Percentiles rank a stretch among this genome's conserved stretches.
Evolutionary conservation across 495 filamentous ascomycete genomes (phyloP).

Genomic region (Neurospora discreta): DNA sequence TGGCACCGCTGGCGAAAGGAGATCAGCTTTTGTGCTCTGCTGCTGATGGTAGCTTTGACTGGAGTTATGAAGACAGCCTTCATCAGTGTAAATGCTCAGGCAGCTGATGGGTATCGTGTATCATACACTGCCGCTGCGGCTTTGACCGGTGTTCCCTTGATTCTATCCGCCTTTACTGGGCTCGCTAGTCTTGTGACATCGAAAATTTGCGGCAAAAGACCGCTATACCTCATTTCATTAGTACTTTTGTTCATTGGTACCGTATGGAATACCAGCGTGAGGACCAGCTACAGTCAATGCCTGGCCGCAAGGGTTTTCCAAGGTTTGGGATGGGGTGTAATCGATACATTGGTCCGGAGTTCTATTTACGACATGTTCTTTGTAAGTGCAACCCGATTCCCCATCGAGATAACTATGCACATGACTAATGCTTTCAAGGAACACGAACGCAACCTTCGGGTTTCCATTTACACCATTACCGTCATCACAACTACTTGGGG

Average conservation of each 20-base stretch:
- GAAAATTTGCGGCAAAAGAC: slow-evolving; percentile 36
- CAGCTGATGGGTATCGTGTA: slow-evolving; percentile 27
- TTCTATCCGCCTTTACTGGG: slow-evolving; percentile 34
- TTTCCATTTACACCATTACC: slow-evolving; percentile 28
- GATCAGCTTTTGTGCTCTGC: slow-evolving; percentile 29
- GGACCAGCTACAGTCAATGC: slow-evolving; percentile 28
- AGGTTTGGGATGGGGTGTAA: slow-evolving; percentile 42
- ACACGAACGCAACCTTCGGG: slow-evolving; percentile 31
- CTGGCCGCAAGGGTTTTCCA: slow-evolving; percentile 40
- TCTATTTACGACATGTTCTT: slow-evolving; percentile 42
- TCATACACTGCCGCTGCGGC: slow-evolving; percentile 34
- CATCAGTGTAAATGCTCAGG: slow-evolving; percentile 31
- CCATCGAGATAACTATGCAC: background rate
- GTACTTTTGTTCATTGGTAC: slow-evolving; percentile 32
- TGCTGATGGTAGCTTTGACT: slow-evolving; percentile 30
- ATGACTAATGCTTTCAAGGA: slow-evolving; percentile 25
- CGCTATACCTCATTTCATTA: slow-evolving; percentile 32
- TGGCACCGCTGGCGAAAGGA: slow-evolving; percentile 41
- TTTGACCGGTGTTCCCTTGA: slow-evolving; percentile 38
- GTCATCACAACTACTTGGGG: slow-evolving; percentile 37
- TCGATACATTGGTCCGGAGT: slow-evolving; percentile 35
- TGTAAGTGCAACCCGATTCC: slow-evolving; percentile 21
- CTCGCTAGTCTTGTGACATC: slow-evolving; percentile 27
- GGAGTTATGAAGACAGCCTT: slow-evolving; percentile 40
- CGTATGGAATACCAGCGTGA: slow-evolving; percentile 37